Conservation (phyloP, 2,329 filamentous ascomycete genomes). For the Aspergillus clavatus region DNA sequence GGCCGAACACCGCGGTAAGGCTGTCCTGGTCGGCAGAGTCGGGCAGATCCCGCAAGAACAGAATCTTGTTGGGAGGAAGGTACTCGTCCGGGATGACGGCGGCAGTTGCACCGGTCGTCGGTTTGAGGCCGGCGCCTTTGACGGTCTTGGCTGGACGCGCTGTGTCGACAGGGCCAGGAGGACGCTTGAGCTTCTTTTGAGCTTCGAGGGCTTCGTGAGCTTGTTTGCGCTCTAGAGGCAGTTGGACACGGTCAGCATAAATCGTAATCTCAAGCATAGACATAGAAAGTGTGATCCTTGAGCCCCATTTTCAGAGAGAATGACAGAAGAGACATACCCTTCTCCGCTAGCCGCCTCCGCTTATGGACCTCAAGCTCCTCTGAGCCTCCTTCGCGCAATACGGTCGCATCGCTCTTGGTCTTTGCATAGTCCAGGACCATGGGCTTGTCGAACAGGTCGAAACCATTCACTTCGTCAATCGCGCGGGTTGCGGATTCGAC, state of each 20-base stretch:
- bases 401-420: slow-evolving; percentile 80
- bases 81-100: slow-evolving; percentile 94
- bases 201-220: slow-evolving; percentile 74
- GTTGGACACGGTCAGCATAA: too few relatives aligned
- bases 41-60: slow-evolving; percentile 89
- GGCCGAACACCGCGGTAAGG: slow-evolving; percentile 74
- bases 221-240: slow-evolving; percentile 73
- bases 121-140: slow-evolving; percentile 71
- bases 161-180: slow-evolving; percentile 44
- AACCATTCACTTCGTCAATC: slow-evolving; percentile 85
- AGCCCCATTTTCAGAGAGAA: background rate
- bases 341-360: slow-evolving; percentile 76
- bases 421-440: slow-evolving; percentile 81
- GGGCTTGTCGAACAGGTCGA: slow-evolving; percentile 86
- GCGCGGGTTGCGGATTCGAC: slow-evolving; percentile 74
- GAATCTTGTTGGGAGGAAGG: slow-evolving; percentile 91
- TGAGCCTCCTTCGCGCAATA: slow-evolving; percentile 65
- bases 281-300: too few relatives aligned
- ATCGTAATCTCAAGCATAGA: too few relatives aligned
- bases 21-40: slow-evolving; percentile 78
- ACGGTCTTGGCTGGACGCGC: slow-evolving; percentile 64
- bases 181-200: slow-evolving; percentile 69
- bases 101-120: slow-evolving; percentile 61
- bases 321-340: slow-evolving; percentile 54
- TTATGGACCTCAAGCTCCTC: slow-evolving; percentile 89